Evolutionary conservation across 148 eudicot species (phyloP).

Genomic region (Camellia sinensis): DNA sequence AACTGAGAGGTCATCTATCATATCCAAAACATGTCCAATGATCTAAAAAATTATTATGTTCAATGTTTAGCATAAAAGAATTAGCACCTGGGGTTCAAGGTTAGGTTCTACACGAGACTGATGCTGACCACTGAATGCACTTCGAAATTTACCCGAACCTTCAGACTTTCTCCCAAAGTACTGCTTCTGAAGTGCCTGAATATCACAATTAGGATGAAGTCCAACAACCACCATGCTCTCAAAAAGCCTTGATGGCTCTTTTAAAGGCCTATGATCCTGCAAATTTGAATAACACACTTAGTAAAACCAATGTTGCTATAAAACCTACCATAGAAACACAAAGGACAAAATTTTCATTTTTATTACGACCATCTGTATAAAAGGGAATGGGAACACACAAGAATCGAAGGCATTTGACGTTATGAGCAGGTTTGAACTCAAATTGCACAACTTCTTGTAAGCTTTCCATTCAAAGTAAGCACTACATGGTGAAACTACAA

Average conservation of each 20-base stretch:
- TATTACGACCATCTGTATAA: no score
- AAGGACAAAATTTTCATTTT: neutral
- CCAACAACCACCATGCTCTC: constrained; percentile 99
- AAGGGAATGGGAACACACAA: no score
- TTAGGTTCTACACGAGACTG: constrained; percentile 71
- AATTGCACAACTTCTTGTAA: neutral
- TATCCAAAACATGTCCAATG: constrained; percentile 1
- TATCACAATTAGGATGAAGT: constrained; percentile 84
- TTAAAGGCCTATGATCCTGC: constrained; percentile 78
- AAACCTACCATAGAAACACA: neutral
- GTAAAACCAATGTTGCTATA: no score
- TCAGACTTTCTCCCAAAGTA: constrained; percentile 65
- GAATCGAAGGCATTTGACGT: neutral
- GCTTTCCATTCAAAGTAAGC: neutral
- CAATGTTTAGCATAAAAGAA: neutral
- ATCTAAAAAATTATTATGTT: constrained; percentile 9
- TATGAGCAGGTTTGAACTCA: neutral
- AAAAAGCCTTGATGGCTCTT: constrained; percentile 78
- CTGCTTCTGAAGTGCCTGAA: constrained; percentile 63
- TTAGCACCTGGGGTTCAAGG: constrained; percentile 89
- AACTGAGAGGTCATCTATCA: constrained; percentile 10
- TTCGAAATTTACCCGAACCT: constrained; percentile 75
- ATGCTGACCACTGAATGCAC: constrained; percentile 65
- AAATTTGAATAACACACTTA: constrained; percentile 13
- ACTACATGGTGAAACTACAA: neutral